Evolutionary conservation across 768 basidiomycete genomes (phyloP).

Genomic region (Tylopilus sp.): DNA sequence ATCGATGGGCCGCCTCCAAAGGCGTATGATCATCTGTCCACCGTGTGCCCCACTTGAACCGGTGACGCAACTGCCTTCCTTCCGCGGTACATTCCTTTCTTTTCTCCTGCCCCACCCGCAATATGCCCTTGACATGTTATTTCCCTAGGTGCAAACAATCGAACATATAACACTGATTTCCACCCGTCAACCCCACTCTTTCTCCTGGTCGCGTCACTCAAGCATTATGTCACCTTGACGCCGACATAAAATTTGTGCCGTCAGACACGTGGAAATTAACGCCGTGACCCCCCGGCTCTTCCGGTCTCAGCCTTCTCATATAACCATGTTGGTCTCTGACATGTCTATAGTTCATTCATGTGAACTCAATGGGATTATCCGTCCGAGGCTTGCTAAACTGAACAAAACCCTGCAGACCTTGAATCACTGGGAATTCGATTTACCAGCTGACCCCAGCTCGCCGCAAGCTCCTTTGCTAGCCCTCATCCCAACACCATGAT

Average conservation of each 20-base stretch:
- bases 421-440: background rate
- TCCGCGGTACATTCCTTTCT: too few species aligned
- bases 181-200: too few species aligned
- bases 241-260: background rate
- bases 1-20: too few species aligned
- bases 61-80: too few species aligned
- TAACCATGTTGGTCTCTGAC: background rate
- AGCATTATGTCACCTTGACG: background rate
- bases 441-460: background rate
- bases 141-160: too few species aligned
- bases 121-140: too few species aligned
- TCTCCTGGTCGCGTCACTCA: too few species aligned
- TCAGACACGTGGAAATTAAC: background rate
- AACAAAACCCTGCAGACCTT: background rate
- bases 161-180: too few species aligned
- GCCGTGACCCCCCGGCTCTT: background rate
- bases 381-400: background rate
- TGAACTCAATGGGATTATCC: background rate
- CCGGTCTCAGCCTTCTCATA: background rate
- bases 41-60: too few species aligned
- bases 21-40: too few species aligned
- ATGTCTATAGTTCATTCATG: background rate
- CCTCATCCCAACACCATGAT: slow-evolving; percentile 7
- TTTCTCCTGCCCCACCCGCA: too few species aligned
- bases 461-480: background rate